Percentiles rank a stretch among this genome's conserved stretches.
phyloP scores from a whole-genome alignment of 2,329 filamentous ascomycete species.

The Torrubiella hemipterigena region DNA sequence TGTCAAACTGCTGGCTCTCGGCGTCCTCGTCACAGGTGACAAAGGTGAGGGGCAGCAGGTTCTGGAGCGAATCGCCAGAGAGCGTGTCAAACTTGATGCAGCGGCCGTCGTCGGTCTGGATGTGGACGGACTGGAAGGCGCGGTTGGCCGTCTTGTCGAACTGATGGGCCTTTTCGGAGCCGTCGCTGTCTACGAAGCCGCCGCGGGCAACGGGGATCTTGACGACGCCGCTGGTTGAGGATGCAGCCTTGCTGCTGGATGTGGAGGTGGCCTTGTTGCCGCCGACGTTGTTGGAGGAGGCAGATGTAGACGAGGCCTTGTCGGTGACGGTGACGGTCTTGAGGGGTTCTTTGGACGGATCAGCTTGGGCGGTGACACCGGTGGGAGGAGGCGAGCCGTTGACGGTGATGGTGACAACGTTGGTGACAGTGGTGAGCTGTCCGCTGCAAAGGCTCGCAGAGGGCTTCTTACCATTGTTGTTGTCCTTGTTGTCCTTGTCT shows the following conservation, averaged over 20 bases:
- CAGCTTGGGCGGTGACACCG: not conserved
- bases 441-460: not conserved
- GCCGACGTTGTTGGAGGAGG: conserved; percentile 3
- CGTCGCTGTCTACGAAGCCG: conserved; percentile 36
- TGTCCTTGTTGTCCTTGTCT: not conserved
- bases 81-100: conserved; percentile 40
- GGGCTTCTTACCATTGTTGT: not conserved
- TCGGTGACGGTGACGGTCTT: not conserved
- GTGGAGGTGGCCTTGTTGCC: no score
- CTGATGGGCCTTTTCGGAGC: conserved; percentile 30
- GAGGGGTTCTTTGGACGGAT: not conserved
- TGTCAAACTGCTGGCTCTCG: conserved; percentile 36
- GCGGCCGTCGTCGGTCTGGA: conserved; percentile 33
- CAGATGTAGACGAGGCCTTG: conserved; percentile 3
- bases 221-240: conserved; percentile 26
- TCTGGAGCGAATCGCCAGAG: conserved; percentile 41
- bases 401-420: conserved; percentile 4
- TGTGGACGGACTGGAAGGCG: conserved; percentile 29
- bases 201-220: conserved; percentile 36
- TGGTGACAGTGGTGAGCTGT: conserved; percentile 2
- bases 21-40: conserved; percentile 30
- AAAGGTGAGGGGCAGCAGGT: conserved; percentile 36
- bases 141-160: conserved; percentile 32
- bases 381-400: not conserved
- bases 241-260: no score